A percentile compares a stretch with the other conserved stretches of the same genome.
These are phyloP conservation scores for Mrakia gelida DNA, from an alignment of 768 basidiomycete species.

Conservation along the genomic window DNA sequence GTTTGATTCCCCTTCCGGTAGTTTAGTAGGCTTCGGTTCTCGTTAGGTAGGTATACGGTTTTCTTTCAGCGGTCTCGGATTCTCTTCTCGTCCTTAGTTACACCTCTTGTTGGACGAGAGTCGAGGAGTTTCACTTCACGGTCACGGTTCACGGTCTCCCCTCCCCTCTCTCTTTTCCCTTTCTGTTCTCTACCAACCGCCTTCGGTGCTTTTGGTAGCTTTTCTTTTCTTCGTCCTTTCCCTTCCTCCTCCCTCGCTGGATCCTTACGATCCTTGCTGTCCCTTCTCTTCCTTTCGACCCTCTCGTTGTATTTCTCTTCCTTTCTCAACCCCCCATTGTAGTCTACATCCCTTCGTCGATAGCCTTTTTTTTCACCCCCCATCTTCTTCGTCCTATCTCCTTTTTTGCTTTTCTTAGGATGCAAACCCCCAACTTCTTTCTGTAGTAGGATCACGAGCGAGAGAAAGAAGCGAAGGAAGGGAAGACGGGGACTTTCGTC, in stretches of 20 bases:
- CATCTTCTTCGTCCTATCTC: neutral
- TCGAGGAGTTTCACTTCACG: neutral
- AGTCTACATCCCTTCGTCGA: neutral
- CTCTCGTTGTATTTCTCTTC: neutral
- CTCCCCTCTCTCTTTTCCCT: neutral
- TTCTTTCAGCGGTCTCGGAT: neutral
- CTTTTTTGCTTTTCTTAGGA: neutral
- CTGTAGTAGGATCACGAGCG: no score
- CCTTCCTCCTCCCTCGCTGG: neutral
- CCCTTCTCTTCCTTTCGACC: neutral
- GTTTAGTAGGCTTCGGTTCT: neutral
- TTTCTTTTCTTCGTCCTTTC: neutral
- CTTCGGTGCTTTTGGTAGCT: neutral
- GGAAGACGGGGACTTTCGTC: no score
- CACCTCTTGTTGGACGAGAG: no score
- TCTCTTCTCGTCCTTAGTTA: neutral
- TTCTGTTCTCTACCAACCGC: neutral
- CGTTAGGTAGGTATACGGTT: neutral
- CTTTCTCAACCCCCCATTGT: neutral
- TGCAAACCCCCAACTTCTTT: neutral
- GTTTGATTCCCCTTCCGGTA: no score
- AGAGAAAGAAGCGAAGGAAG: no score
- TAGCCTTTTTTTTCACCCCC: neutral
- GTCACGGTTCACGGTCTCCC: neutral
- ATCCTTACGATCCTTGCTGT: slow-evolving; percentile 9